Percentiles rank a stretch among this genome's conserved stretches.
phyloP scores from a whole-genome alignment of 495 filamentous ascomycete species.

The Aeminium ludgeri region DNA sequence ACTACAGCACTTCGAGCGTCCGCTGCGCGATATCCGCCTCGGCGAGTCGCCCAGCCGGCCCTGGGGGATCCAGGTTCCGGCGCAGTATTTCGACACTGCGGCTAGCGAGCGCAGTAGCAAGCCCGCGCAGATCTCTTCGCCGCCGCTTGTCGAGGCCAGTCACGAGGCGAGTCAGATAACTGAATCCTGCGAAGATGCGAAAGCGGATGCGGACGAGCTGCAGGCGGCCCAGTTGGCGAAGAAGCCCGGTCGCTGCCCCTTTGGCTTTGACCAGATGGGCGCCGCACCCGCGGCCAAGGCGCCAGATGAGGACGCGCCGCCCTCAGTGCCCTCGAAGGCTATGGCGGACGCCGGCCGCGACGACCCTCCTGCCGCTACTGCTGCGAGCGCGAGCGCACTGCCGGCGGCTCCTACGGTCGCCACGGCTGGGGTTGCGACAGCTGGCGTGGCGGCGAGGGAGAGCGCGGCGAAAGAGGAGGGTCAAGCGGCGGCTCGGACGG shows the following conservation, averaged over 20 bases:
- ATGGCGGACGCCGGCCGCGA: too few species aligned
- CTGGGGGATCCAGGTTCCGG: constrained; percentile 73
- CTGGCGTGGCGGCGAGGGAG: not conserved
- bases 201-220: constrained; percentile 10
- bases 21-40: constrained; percentile 64
- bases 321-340: too few species aligned
- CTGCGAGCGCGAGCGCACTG: not conserved
- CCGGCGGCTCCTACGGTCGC: not conserved
- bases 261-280: constrained; percentile 25
- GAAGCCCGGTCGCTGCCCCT: constrained; percentile 35
- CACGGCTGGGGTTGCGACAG: not conserved
- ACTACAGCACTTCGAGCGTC: constrained; percentile 56
- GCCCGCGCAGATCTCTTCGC: constrained; percentile 12
- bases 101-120: constrained; percentile 24
- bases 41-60: constrained; percentile 80
- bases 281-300: too few species aligned
- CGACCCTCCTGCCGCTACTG: too few species aligned
- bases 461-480: constrained; percentile 9
- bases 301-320: too few species aligned
- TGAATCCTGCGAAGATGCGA: not conserved
- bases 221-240: too few species aligned
- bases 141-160: constrained; percentile 2
- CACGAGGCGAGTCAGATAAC: not conserved
- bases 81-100: constrained; percentile 26
- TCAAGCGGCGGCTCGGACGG: constrained; percentile 50